A percentile compares a stretch with the other conserved stretches of the same genome.
These are phyloP conservation scores for Fusarium scirpi DNA, from an alignment of 2,329 filamentous ascomycete species.

Conservation along the genomic window DNA sequence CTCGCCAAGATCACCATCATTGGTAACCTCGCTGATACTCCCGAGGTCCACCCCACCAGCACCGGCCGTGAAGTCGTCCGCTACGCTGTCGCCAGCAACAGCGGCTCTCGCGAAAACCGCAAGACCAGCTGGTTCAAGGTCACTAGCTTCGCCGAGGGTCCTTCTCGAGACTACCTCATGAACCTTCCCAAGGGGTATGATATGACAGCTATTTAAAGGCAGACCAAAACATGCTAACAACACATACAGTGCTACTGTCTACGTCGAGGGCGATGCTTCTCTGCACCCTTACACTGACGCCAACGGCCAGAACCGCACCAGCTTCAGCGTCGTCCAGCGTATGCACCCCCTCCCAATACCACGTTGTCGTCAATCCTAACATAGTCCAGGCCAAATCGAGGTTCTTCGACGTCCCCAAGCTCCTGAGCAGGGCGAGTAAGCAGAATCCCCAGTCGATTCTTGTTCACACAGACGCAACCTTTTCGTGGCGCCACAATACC, in stretches of 20 bases:
- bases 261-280: conserved; percentile 83
- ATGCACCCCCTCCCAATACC: conserved; percentile 56
- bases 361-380: conserved; percentile 27
- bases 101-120: conserved; percentile 75
- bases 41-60: conserved; percentile 78
- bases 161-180: conserved; percentile 77
- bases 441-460: neutral
- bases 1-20: conserved; percentile 87
- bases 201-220: neutral
- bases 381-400: conserved; percentile 57
- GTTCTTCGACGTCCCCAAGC: conserved; percentile 58
- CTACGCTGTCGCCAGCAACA: conserved; percentile 79
- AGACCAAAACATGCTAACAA: conserved; percentile 20
- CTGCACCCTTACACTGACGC: conserved; percentile 75
- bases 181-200: conserved; percentile 87
- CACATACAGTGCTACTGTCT: conserved; percentile 75
- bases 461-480: conserved; percentile 5
- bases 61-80: conserved; percentile 79
- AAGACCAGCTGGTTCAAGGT: conserved; percentile 89
- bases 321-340: conserved; percentile 84
- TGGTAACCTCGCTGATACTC: conserved; percentile 83
- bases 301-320: conserved; percentile 74
- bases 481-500: conserved; percentile 1
- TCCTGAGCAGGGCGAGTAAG: conserved; percentile 43
- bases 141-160: conserved; percentile 77